Base-by-base conservation (phyloP, 495 filamentous ascomycete genomes). In the Alectoria sarmentosa region DNA sequence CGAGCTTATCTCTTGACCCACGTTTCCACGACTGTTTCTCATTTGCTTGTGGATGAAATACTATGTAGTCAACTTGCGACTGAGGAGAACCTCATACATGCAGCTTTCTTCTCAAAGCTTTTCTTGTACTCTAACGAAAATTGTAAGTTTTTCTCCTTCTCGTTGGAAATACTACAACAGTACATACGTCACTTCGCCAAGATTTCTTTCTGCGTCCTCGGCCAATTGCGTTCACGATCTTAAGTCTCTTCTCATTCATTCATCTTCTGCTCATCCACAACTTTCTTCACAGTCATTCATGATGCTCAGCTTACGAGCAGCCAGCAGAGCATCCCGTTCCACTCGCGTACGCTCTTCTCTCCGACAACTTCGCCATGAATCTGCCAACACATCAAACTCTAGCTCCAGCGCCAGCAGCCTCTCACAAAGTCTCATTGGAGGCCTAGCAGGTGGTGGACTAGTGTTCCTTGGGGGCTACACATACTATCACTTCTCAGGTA, bases 401-500 rank as follows among this genome's bases (percentile, higher is more conserved):
- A 49, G 36, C 55, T 39, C 62, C 49, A 59, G 34, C 10, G 62
- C 30, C 32, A 28, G 39, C 36, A 23, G 71, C 61, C 66, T 63
- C 58, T 73, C 69, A 59, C 59, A 69, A 7, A 73, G 74, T 13
- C 49, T 78, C 4, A 64, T 75, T 38, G 80, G 82, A 1, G 80
- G 79, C 42, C 46, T 84, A 44, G 75, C 76, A 19, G 80, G 83
- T 17, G 83, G 80, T 37, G 70, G 77, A n/a, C 71, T 80, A 4
- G 82, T 80, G 39, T 77, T 82, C 52, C 52, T 76, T 0, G 78
- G 80, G 23, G 80, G 79, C 49, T 82, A 85, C 72, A 60, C 61
- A 42, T 80, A 71, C 71, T 87, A 87, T 72, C 78, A 81, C 30
- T 76, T 81, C 72, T 86, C 85, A n/a, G 82, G 66, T 64, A 63